phyloP scores from a whole-genome alignment of 257 asterid genomes.

The Solanum pennellii region DNA sequence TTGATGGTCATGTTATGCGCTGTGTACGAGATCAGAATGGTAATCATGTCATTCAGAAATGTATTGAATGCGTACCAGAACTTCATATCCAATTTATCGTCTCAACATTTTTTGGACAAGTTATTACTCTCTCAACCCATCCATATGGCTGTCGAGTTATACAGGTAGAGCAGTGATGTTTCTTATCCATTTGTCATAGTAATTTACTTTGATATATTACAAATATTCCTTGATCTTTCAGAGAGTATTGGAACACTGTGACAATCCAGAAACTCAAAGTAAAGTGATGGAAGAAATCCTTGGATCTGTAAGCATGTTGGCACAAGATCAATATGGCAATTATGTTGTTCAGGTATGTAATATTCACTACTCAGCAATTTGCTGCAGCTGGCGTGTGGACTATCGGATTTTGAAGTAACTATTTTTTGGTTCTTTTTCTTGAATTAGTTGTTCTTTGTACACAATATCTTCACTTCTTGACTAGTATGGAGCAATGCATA shows the following conservation, averaged over 20 bases:
- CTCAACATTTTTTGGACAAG: slow-evolving; percentile 75
- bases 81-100: slow-evolving; percentile 72
- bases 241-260: slow-evolving; percentile 86
- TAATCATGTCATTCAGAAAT: slow-evolving; percentile 88
- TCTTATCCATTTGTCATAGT: not conserved
- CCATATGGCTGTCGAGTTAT: slow-evolving; percentile 98
- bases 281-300: slow-evolving; percentile 90
- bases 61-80: slow-evolving; percentile 92
- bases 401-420: not conserved
- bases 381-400: not conserved
- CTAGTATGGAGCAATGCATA: not conserved
- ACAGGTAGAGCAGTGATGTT: slow-evolving; percentile 40
- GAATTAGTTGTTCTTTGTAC: not conserved
- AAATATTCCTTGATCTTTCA: slow-evolving; percentile 15
- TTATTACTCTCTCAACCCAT: slow-evolving; percentile 84
- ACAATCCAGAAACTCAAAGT: slow-evolving; percentile 59
- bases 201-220: not conserved
- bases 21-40: slow-evolving; percentile 99
- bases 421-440: not conserved
- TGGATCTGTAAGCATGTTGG: slow-evolving; percentile 80
- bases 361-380: not conserved
- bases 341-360: slow-evolving; percentile 80
- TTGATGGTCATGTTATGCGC: slow-evolving; percentile 86
- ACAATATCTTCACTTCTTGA: not conserved
- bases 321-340: slow-evolving; percentile 96